Conservation (phyloP, 345 rosid genomes). For the Syzygium aromaticum region DNA sequence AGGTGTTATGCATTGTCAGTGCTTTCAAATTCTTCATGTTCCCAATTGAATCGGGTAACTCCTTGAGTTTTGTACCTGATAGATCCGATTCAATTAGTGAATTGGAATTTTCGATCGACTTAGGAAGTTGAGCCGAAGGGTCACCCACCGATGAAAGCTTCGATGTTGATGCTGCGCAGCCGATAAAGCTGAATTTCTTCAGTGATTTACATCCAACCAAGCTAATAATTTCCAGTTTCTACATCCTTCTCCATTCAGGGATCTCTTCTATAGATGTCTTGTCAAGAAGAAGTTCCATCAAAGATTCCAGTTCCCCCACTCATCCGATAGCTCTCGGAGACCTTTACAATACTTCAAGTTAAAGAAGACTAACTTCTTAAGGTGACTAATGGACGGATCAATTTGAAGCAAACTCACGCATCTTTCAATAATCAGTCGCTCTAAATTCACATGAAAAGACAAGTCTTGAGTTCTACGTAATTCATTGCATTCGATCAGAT, state of each 20-base stretch:
- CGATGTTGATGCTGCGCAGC: background rate
- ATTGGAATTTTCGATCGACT: background rate
- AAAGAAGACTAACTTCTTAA: background rate
- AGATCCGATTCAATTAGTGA: background rate
- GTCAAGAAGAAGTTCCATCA: background rate
- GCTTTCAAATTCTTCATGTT: background rate
- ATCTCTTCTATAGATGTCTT: background rate
- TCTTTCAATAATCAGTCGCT: background rate
- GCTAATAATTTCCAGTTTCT: background rate
- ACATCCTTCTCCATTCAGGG: background rate
- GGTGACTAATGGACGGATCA: background rate
- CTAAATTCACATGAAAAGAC: background rate
- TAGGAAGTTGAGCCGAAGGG: background rate
- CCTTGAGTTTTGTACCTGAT: background rate
- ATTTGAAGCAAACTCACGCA: background rate
- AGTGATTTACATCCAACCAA: background rate
- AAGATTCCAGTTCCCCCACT: background rate
- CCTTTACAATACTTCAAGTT: background rate
- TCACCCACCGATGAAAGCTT: background rate
- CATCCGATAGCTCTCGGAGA: background rate
- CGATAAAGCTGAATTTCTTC: background rate
- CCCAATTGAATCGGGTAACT: background rate
- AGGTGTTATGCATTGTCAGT: fast-evolving
- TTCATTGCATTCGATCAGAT: background rate
- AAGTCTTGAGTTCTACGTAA: background rate